These are phyloP conservation scores for Dictyostelium capitatum DNA, from an alignment of 78 protist genomes.

Conservation along the genomic window DNA sequence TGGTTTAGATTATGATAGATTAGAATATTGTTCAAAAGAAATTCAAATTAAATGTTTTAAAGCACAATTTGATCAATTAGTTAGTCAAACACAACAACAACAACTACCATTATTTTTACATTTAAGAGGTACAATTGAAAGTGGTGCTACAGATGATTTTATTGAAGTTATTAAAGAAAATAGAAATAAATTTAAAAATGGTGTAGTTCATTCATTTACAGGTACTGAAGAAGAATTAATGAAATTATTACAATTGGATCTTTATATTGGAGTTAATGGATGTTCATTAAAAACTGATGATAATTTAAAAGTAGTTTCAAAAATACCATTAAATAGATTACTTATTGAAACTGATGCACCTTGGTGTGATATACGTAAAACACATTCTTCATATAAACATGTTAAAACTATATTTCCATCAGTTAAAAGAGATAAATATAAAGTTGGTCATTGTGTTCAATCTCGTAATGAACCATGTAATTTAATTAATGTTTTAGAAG, in stretches of 20 bases:
- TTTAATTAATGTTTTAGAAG: slow-evolving; percentile 71
- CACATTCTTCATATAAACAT: slow-evolving; percentile 65
- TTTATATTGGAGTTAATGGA: slow-evolving; percentile 83
- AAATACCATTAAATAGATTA: slow-evolving; percentile 69
- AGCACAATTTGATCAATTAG: slow-evolving; percentile 33
- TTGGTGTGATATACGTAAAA: slow-evolving; percentile 80
- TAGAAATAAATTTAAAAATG: slow-evolving; percentile 39
- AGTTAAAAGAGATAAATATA: slow-evolving; percentile 63
- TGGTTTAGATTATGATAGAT: slow-evolving; percentile 84
- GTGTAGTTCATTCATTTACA: slow-evolving; percentile 84
- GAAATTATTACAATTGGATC: slow-evolving; percentile 40
- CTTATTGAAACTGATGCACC: slow-evolving; percentile 86
- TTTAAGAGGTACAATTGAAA: slow-evolving; percentile 16
- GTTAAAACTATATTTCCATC: slow-evolving; percentile 67
- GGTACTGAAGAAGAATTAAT: slow-evolving; percentile 57
- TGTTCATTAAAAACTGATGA: slow-evolving; percentile 85
- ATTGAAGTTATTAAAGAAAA: slow-evolving; percentile 56
- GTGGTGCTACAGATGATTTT: slow-evolving; percentile 58
- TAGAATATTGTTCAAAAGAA: slow-evolving; percentile 73
- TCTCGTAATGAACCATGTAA: slow-evolving; percentile 83
- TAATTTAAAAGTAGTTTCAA: slow-evolving; percentile 46
- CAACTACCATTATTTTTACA: slow-evolving; percentile 80
- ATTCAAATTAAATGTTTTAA: slow-evolving; percentile 72
- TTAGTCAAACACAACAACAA: neutral
- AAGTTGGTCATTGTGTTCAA: slow-evolving; percentile 58